phyloP scores from a whole-genome alignment of 208 protist genomes.

The Crithidia sp. region DNA sequence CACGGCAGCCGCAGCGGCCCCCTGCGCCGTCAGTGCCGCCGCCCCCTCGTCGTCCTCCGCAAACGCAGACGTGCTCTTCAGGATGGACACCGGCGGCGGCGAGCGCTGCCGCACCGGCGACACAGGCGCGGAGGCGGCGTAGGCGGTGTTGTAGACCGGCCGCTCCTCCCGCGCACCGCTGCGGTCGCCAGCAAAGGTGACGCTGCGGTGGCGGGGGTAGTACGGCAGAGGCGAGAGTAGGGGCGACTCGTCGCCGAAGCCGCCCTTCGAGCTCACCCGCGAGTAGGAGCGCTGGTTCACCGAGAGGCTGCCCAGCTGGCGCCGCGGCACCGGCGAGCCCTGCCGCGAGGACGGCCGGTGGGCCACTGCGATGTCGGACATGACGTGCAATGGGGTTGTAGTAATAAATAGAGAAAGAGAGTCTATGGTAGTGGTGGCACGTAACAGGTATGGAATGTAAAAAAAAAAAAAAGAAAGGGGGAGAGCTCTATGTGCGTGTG shows the following conservation, averaged over 20 bases:
- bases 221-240: conserved; percentile 82
- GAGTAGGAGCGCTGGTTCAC: conserved; percentile 89
- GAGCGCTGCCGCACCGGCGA: conserved; percentile 48
- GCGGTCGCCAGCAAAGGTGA: conserved; percentile 73
- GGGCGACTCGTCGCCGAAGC: conserved; percentile 66
- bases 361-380: conserved; percentile 12
- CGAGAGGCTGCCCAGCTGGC: conserved; percentile 72
- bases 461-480: background rate
- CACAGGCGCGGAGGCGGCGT: conserved; percentile 45
- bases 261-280: conserved; percentile 61
- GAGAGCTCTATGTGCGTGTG: background rate
- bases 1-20: conserved; percentile 17
- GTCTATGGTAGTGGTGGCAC: background rate
- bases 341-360: conserved; percentile 37
- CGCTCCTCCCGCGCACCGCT: conserved; percentile 72
- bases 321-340: conserved; percentile 69
- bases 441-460: background rate
- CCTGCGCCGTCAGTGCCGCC: conserved; percentile 15
- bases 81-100: conserved; percentile 57
- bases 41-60: conserved; percentile 29
- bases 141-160: conserved; percentile 62
- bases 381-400: background rate
- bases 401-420: background rate
- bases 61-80: conserved; percentile 49
- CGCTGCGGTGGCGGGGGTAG: conserved; percentile 80